phyloP scores from a whole-genome alignment of 1,139 yeast genomes.

The Magnusiomyces tetraspermus region DNA sequence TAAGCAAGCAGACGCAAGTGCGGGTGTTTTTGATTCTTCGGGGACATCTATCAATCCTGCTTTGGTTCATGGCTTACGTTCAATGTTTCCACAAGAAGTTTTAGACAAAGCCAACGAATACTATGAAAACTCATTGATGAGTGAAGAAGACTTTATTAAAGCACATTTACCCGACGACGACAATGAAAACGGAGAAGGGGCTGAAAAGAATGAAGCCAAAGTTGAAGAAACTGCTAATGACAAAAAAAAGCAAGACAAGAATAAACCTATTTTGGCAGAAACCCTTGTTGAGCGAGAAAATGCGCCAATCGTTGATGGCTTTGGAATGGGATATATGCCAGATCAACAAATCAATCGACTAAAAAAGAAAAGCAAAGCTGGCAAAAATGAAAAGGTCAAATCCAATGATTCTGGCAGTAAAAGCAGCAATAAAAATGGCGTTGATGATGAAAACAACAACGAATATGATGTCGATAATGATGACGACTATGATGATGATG shows the following conservation, averaged over 20 bases:
- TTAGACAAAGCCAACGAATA: constrained; percentile 23
- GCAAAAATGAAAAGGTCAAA: not conserved
- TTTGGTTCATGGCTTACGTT: constrained; percentile 9
- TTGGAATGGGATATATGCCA: constrained; percentile 12
- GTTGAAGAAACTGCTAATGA: constrained; percentile 9
- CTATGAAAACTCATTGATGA: constrained; percentile 27
- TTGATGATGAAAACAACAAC: constrained; percentile 9
- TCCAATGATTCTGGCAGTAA: not conserved
- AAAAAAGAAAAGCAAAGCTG: not conserved
- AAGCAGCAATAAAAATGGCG: not conserved
- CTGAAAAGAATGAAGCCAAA: constrained; percentile 7
- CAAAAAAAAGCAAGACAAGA: constrained; percentile 5
- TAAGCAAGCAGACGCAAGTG: not conserved
- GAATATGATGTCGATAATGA: constrained; percentile 15
- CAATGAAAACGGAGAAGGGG: constrained; percentile 11
- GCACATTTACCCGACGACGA: constrained; percentile 20
- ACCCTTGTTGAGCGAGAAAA: constrained; percentile 18
- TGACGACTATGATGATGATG: constrained; percentile 17
- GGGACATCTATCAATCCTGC: constrained; percentile 1
- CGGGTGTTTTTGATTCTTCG: not conserved
- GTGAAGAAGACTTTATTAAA: constrained; percentile 29
- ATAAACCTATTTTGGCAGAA: constrained; percentile 18
- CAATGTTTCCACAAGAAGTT: constrained; percentile 14
- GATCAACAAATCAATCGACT: constrained; percentile 12
- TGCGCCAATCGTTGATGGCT: constrained; percentile 10